Base-by-base conservation (phyloP, 202 grass and related monocot species). In the Panicum virgatum region DNA sequence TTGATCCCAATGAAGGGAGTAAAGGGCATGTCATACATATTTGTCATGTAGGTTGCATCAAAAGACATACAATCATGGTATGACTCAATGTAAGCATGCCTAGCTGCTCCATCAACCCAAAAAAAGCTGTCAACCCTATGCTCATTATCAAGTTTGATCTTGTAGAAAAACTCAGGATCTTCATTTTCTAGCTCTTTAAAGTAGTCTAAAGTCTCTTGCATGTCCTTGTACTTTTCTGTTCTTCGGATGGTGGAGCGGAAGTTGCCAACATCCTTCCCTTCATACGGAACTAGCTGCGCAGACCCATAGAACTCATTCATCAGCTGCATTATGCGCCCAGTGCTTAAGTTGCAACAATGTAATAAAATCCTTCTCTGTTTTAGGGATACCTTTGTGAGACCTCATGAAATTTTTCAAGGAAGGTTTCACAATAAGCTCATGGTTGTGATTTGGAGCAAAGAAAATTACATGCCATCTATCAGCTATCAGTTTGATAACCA, bases 1-100 rank as follows among this genome's bases (percentile, higher is more conserved):
- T 84, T 84, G 4, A 77, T 34, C 9, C 42, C 40, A 42, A 69
- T 58, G 12, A 85, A 79, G 0, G 73, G 62, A 11, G 42, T 12
- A 12, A 3, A n/a, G n/a, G n/a, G n/a, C 9, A 12, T 2, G 1
- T 10, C 11, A 12, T 45, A 32, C 32, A 32, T 32, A 32, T 32
- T 32, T 11, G 12, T 56, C 32, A 74, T 15, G 19, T 57, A 74
- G 0, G 51, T 57, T 0, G 20, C 53, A 48, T 74, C 50, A 39
- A 74, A 40, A 1, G 72, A 57, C 0, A 74, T 13, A 23, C 50
- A 57, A 9, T 74, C 72, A 40, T 38, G 32, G 3, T 57, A 74
- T 10, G 32, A 12, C 19, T 74, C 11, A 5, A 13, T 9, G 8
- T 74, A 74, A 0, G 50, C 32, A 3, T 57, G 19, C 19, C 51